Evolutionary conservation across 192 early-diverging fungal species (phyloP).

Genomic region (Lunasporangiospora selenospora): DNA sequence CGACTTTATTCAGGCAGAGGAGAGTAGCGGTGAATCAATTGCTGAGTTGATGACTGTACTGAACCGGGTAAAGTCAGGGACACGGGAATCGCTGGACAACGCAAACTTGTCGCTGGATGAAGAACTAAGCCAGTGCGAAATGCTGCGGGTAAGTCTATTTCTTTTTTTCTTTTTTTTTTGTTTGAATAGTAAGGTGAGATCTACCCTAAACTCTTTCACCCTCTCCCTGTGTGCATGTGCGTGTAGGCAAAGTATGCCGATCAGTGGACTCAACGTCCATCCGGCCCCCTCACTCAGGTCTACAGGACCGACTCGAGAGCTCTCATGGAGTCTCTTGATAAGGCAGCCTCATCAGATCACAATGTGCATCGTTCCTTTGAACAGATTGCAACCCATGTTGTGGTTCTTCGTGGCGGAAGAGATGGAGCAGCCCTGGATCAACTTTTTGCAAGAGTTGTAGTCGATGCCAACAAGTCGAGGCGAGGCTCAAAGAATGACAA

Average conservation of each 20-base stretch:
- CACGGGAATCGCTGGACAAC: slow-evolving; percentile 71
- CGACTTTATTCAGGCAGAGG: slow-evolving; percentile 63
- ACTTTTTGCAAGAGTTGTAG: slow-evolving; percentile 50
- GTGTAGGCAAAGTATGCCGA: slow-evolving; percentile 77
- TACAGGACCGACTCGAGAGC: slow-evolving; percentile 80
- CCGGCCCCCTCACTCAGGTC: slow-evolving; percentile 69
- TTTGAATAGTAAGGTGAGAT: too few relatives aligned
- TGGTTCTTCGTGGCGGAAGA: slow-evolving; percentile 52
- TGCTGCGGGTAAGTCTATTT: slow-evolving; percentile 59
- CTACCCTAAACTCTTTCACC: too few relatives aligned
- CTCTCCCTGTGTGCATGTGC: too few relatives aligned
- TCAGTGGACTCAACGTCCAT: slow-evolving; percentile 87
- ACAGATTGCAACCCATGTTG: slow-evolving; percentile 46
- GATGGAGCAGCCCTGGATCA: slow-evolving; percentile 49
- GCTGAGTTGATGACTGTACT: slow-evolving; percentile 66
- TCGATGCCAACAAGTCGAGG: slow-evolving; percentile 26
- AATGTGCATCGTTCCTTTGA: slow-evolving; percentile 55
- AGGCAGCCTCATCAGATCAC: slow-evolving; percentile 70
- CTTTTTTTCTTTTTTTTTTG: not conserved
- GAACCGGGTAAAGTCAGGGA: slow-evolving; percentile 69
- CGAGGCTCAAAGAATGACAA: slow-evolving; percentile 39
- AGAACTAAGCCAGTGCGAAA: slow-evolving; percentile 88
- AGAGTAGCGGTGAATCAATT: slow-evolving; percentile 55
- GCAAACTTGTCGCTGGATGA: slow-evolving; percentile 76
- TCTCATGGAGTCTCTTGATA: slow-evolving; percentile 79